phyloP scores from a whole-genome alignment of 352 stramenopile species.

The Phytophthora ramorum region DNA sequence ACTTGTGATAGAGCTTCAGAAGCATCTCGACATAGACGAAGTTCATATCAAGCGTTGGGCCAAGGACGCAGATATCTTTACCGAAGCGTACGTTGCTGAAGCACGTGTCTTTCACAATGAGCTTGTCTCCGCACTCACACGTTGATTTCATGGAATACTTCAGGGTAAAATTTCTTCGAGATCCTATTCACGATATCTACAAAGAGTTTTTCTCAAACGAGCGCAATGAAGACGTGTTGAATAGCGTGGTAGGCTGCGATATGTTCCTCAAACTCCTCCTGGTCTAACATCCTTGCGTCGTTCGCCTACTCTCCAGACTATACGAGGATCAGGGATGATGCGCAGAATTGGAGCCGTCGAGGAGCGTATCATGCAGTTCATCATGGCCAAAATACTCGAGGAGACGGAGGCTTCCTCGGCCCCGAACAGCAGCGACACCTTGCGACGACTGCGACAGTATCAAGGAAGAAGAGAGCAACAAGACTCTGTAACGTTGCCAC shows the following conservation, averaged over 20 bases:
- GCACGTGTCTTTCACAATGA: background rate
- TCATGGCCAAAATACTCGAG: conserved; percentile 63
- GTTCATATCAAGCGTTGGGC: conserved; percentile 57
- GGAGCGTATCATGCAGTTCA: conserved; percentile 70
- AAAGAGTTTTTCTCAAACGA: conserved; percentile 56
- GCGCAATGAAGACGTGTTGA: conserved; percentile 43
- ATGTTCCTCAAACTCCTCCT: background rate
- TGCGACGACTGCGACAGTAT: conserved; percentile 54
- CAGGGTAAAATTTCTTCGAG: conserved; percentile 58
- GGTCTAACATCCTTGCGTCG: background rate
- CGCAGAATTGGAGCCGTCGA: conserved; percentile 64
- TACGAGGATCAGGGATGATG: conserved; percentile 34
- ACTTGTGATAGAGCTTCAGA: conserved; percentile 49
- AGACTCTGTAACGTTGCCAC: conserved; percentile 3
- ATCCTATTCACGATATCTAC: conserved; percentile 65
- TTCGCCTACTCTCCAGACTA: conserved; percentile 7
- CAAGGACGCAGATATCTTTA: conserved; percentile 53
- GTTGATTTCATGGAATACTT: background rate
- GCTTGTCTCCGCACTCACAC: conserved; percentile 5
- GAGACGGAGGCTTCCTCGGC: conserved; percentile 40
- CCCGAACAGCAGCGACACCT: conserved; percentile 51
- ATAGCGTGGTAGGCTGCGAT: conserved; percentile 40
- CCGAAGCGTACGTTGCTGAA: conserved; percentile 47
- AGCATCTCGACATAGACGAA: conserved; percentile 55
- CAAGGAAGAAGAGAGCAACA: conserved; percentile 41